These are phyloP conservation scores for Sporothrix dimorphospora DNA, from an alignment of 2,329 filamentous ascomycete genomes.

Conservation along the genomic window DNA sequence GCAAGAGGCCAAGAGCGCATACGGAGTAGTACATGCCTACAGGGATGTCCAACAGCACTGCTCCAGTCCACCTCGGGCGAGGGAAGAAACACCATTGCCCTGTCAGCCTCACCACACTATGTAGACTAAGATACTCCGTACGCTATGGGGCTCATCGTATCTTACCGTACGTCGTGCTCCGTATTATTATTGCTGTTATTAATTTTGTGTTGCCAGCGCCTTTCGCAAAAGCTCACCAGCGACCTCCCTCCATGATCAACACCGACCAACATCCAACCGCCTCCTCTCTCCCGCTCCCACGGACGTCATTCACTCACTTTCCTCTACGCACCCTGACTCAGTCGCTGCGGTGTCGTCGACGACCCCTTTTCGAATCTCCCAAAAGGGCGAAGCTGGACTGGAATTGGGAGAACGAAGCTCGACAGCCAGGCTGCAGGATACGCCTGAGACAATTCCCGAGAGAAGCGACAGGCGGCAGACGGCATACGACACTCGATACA, in stretches of 20 bases:
- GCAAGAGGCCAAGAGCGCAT: no score
- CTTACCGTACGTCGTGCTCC: neutral
- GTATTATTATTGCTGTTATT: neutral
- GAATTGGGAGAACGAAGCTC: neutral
- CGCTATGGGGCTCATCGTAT: no score
- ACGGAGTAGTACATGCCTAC: conserved; percentile 17
- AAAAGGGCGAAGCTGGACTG: neutral
- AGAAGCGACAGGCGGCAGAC: neutral
- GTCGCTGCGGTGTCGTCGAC: neutral
- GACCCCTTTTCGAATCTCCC: neutral
- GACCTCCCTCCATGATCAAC: neutral
- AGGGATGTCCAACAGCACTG: conserved; percentile 1
- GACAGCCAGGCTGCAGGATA: neutral
- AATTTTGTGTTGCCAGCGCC: neutral
- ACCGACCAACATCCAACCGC: neutral
- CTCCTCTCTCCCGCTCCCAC: neutral
- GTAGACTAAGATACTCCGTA: no score
- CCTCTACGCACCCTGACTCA: neutral
- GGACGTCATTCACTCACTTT: neutral
- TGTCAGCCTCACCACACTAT: conserved; percentile 21
- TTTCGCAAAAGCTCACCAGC: neutral
- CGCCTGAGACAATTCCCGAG: neutral
- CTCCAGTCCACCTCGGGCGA: neutral
- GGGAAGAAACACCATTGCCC: neutral
- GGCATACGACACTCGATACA: neutral